Percentiles rank a stretch among this genome's conserved stretches.
phyloP scores from a whole-genome alignment of 1,139 yeast species.

The Kodamaea fungicola region DNA sequence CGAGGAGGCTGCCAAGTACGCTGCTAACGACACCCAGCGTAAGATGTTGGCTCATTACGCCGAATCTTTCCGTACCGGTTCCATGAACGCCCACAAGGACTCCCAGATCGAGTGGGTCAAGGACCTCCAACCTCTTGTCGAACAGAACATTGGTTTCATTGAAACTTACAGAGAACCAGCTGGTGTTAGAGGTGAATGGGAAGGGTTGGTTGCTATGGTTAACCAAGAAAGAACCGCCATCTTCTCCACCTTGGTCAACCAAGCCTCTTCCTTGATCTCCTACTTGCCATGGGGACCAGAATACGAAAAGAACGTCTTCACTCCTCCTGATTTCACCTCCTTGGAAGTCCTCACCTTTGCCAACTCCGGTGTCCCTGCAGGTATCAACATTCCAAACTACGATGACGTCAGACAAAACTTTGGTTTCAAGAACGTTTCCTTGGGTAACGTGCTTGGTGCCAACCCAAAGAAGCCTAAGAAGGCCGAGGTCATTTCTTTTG shows the following conservation, averaged over 20 bases:
- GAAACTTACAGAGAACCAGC: slow-evolving; percentile 92
- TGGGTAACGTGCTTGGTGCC: slow-evolving; percentile 81
- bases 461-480: slow-evolving; percentile 57
- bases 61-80: slow-evolving; percentile 73
- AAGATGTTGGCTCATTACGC: slow-evolving; percentile 64
- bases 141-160: slow-evolving; percentile 84
- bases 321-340: slow-evolving; percentile 90
- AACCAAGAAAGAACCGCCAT: slow-evolving; percentile 82
- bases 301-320: slow-evolving; percentile 79
- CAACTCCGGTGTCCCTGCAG: slow-evolving; percentile 88
- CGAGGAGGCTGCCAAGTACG: slow-evolving; percentile 53
- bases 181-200: slow-evolving; percentile 94
- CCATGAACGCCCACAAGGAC: slow-evolving; percentile 79
- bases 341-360: slow-evolving; percentile 87
- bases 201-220: slow-evolving; percentile 89
- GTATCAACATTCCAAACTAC: slow-evolving; percentile 88
- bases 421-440: slow-evolving; percentile 86
- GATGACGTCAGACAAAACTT: slow-evolving; percentile 79
- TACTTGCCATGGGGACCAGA: slow-evolving; percentile 73
- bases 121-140: slow-evolving; percentile 73
- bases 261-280: slow-evolving; percentile 62
- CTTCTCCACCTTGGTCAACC: slow-evolving; percentile 63
- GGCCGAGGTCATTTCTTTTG: slow-evolving; percentile 68
- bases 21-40: slow-evolving; percentile 70
- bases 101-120: slow-evolving; percentile 88